phyloP scores from a whole-genome alignment of 768 basidiomycete genomes.

The Tylopilus felleus region DNA sequence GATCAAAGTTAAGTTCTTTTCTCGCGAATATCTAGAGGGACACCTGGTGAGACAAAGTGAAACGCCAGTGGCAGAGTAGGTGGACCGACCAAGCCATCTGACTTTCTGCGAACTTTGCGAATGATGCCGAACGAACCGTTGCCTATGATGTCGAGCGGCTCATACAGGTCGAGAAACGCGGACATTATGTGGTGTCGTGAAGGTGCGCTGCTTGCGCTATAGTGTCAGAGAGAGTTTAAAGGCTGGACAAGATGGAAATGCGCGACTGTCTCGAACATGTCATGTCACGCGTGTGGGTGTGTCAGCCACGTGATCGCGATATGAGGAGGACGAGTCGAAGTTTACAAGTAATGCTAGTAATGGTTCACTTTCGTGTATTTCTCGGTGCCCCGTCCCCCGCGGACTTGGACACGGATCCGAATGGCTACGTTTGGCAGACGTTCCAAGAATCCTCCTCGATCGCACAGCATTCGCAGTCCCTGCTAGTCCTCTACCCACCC shows the following conservation, averaged over 20 bases:
- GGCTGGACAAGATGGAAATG: constrained; percentile 23
- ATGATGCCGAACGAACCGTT: constrained; percentile 98
- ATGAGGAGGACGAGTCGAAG: neutral
- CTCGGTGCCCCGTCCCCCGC: constrained; percentile 38
- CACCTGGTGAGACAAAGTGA: neutral
- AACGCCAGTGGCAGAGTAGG: constrained; percentile 3
- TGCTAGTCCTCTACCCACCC: constrained; percentile 35
- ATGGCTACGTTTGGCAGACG: constrained; percentile 45
- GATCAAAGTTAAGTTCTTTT: constrained; percentile 96
- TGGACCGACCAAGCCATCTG: constrained; percentile 71
- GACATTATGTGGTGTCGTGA: constrained; percentile 18
- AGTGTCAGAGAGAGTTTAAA: neutral
- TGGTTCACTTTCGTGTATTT: neutral
- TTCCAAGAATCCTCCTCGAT: constrained; percentile 24
- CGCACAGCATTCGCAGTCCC: neutral
- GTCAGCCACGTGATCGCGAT: neutral
- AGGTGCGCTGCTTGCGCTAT: constrained; percentile 2
- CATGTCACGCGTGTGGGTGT: constrained; percentile 22
- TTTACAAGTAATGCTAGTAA: neutral
- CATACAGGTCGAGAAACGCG: constrained; percentile 71
- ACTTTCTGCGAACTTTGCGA: constrained; percentile 83
- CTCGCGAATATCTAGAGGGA: constrained; percentile 70
- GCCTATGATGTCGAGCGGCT: constrained; percentile 87
- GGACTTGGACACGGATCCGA: constrained; percentile 36
- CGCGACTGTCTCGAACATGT: constrained; percentile 24